These are phyloP conservation scores for Phytophthora citricola DNA, from an alignment of 352 stramenopile genomes.

Conservation along the genomic window DNA sequence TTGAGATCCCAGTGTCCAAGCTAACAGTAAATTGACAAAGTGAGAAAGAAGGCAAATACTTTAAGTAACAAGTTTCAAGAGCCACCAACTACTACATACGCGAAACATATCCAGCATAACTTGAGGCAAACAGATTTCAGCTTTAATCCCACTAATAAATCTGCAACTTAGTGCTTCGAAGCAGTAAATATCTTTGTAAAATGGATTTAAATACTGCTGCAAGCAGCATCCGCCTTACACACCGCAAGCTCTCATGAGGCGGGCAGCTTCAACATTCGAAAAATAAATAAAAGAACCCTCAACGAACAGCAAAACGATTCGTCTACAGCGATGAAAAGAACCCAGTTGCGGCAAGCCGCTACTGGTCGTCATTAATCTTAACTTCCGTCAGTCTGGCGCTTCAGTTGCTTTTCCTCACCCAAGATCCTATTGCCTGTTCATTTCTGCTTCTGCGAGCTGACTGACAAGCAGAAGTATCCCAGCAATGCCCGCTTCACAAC, in stretches of 20 bases:
- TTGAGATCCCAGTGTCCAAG: too few relatives aligned
- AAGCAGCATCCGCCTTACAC: background rate
- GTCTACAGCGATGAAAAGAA: conserved; percentile 16
- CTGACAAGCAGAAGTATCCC: background rate
- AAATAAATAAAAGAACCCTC: background rate
- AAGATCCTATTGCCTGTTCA: background rate
- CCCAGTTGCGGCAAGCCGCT: background rate
- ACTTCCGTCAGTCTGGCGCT: background rate
- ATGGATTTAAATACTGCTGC: too few relatives aligned
- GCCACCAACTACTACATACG: too few relatives aligned
- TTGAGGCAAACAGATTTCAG: too few relatives aligned
- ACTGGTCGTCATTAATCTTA: background rate
- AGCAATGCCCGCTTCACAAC: background rate
- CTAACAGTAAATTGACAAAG: too few relatives aligned
- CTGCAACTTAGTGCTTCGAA: too few relatives aligned
- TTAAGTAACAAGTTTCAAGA: too few relatives aligned
- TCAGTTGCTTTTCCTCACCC: background rate
- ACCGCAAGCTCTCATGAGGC: background rate
- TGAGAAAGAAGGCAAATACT: too few relatives aligned
- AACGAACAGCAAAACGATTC: conserved; percentile 9
- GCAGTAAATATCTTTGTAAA: too few relatives aligned
- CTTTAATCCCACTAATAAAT: too few relatives aligned
- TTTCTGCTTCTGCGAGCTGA: background rate
- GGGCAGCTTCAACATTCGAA: conserved; percentile 2
- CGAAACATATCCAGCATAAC: too few relatives aligned